Evolutionary conservation across 139 green algal genomes (phyloP), one percentile per base, ranked within the genome.

Genomic region (Tetradesmus obliquus): DNA sequence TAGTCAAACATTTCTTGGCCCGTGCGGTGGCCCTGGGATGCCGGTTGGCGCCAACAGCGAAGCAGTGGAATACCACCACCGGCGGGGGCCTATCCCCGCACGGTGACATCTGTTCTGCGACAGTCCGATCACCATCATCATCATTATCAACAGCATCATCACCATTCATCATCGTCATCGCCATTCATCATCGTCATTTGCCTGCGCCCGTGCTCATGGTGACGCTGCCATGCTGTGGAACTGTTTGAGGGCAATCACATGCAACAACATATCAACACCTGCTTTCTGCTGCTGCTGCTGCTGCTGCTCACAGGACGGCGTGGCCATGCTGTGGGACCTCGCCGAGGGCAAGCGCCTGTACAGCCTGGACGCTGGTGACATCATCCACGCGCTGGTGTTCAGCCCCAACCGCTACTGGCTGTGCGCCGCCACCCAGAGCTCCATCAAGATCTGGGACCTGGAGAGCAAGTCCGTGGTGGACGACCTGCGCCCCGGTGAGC

Each of bases 271-370:
- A 72, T 72, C 10, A 10, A 10, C 60, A 72, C 60, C 10, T 72
- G 60, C 10, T 72, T 10, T 1, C 13, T 13, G 60, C 60, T 72
- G 60, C 60, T 84, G 79, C 15, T 5, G 8, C 53, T 85, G 4
- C 62, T 62, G 22, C 5, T 13, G 51, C 87, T 32, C 58, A 55
- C 94, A 99, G 97, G 98, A 99, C 93, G 97, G 97, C 90, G 96
- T 99, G 32, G 98, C 98, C 90, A 99, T 99, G 97, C 97, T 99
- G 93, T 99, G 98, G 98, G 98, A 99, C 92, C 96, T 99, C 89
- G 95, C 97, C 45, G 98, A 99, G 96, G 98, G 98, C 96, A 99
- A 99, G 98, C 95, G 98, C 88, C 96, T 99, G 87, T 99, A 99
- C 97, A 97, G 93, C 89, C 96, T 99, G 93, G 98, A 99, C 84